Percentiles rank a stretch among this genome's conserved stretches.
phyloP scores from a whole-genome alignment of 768 basidiomycete genomes.

The Mycena metata region DNA sequence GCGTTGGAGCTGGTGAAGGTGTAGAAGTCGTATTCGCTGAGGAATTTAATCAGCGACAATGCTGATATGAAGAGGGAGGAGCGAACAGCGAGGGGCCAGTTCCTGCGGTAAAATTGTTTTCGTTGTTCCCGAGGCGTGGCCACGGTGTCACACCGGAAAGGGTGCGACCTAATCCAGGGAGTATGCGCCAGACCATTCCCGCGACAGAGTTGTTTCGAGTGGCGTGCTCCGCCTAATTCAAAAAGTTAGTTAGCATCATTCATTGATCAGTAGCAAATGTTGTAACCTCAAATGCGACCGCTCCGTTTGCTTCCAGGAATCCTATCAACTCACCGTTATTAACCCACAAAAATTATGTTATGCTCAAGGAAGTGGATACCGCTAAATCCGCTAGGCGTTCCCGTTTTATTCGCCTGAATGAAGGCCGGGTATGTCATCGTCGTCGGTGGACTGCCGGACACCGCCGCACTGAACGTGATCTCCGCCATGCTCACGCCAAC shows the following conservation, averaged over 20 bases:
- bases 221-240: conserved; percentile 71
- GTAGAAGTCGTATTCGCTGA: conserved; percentile 79
- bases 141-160: conserved; percentile 73
- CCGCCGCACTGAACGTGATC: conserved; percentile 59
- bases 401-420: conserved; percentile 55
- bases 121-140: conserved; percentile 63
- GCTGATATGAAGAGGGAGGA: too few species aligned
- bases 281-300: conserved; percentile 63
- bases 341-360: not conserved
- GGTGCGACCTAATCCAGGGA: conserved; percentile 73
- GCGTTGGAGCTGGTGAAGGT: conserved; percentile 66
- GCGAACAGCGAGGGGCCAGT: conserved; percentile 71
- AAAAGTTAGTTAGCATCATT: too few species aligned
- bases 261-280: too few species aligned
- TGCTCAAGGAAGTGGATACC: conserved; percentile 49
- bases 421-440: conserved; percentile 47
- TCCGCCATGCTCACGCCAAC: conserved; percentile 53
- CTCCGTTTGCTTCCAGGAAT: conserved; percentile 74
- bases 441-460: conserved; percentile 54
- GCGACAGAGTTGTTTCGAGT: conserved; percentile 61
- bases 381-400: conserved; percentile 59
- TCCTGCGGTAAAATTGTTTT: conserved; percentile 71
- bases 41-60: too few species aligned
- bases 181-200: conserved; percentile 68
- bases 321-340: conserved; percentile 47